Conservation (phyloP, 169 alveolate species). For the Plasmodium relictum region DNA sequence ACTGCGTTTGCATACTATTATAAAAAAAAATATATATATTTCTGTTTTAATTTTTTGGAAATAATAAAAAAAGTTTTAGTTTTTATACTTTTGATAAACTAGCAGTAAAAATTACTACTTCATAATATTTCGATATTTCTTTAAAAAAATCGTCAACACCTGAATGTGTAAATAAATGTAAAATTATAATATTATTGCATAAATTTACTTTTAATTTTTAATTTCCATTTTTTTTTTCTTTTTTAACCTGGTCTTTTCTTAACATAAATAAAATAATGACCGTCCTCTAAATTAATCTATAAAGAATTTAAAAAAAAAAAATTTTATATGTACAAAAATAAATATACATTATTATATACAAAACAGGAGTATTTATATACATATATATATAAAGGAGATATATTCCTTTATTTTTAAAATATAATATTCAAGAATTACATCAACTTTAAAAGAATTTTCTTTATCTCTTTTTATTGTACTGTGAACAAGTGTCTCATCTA, state of each 20-base stretch:
- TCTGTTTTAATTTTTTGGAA: neutral
- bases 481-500: conserved; percentile 87
- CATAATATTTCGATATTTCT: conserved; percentile 83
- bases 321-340: neutral
- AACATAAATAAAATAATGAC: conserved; percentile 83
- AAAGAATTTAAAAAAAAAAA: conserved; percentile 6
- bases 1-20: conserved; percentile 90
- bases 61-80: neutral
- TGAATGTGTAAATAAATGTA: conserved; percentile 46
- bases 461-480: conserved; percentile 79
- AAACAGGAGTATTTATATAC: neutral
- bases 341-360: neutral
- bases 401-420: neutral
- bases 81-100: conserved; percentile 80
- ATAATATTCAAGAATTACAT: conserved; percentile 31
- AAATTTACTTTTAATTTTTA: neutral
- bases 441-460: conserved; percentile 78
- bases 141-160: conserved; percentile 87
- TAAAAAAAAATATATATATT: neutral
- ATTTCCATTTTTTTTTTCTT: conserved; percentile 17
- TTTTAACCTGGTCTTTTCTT: conserved; percentile 85
- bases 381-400: neutral
- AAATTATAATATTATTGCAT: neutral
- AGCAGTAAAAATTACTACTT: conserved; percentile 90
- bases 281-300: conserved; percentile 85